These are phyloP conservation scores for Phytopythium vexans DNA, from an alignment of 352 stramenopile species.

Conservation along the genomic window DNA sequence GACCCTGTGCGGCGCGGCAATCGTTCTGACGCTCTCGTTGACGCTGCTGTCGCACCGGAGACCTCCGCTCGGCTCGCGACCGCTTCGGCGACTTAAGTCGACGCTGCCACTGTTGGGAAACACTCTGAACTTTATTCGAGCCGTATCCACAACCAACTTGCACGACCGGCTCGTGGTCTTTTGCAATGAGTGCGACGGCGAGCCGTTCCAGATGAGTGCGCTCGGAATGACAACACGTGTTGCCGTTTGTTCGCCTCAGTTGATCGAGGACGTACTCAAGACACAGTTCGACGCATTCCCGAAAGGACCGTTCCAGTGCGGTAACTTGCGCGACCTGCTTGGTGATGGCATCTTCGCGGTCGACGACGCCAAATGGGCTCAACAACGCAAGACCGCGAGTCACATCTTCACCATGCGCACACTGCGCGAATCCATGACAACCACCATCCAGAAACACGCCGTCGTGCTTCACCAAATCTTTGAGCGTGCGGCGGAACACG, in stretches of 20 bases:
- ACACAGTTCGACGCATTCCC: constrained; percentile 65
- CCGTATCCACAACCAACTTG: no score
- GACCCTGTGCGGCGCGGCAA: no score
- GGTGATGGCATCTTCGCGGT: constrained; percentile 66
- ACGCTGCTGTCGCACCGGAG: no score
- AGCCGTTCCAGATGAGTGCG: constrained; percentile 5
- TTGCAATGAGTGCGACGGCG: neutral
- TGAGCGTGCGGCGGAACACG: neutral
- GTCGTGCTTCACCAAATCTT: neutral
- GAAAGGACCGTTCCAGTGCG: constrained; percentile 39
- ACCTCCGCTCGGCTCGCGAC: no score
- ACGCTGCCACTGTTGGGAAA: constrained; percentile 22
- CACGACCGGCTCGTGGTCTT: constrained; percentile 5
- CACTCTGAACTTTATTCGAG: constrained; percentile 12
- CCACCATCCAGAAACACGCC: neutral
- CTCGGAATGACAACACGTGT: no score
- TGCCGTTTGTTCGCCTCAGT: constrained; percentile 21
- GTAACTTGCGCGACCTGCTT: constrained; percentile 40
- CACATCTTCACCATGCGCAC: constrained; percentile 7
- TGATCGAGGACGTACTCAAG: constrained; percentile 46
- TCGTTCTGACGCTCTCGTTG: no score
- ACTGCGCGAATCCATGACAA: no score
- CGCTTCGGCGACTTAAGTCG: no score
- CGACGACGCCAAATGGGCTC: constrained; percentile 49
- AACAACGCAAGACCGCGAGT: constrained; percentile 77